Conservation (phyloP, 805 yeast genomes). For the Teunomyces aglyptinius region DNA sequence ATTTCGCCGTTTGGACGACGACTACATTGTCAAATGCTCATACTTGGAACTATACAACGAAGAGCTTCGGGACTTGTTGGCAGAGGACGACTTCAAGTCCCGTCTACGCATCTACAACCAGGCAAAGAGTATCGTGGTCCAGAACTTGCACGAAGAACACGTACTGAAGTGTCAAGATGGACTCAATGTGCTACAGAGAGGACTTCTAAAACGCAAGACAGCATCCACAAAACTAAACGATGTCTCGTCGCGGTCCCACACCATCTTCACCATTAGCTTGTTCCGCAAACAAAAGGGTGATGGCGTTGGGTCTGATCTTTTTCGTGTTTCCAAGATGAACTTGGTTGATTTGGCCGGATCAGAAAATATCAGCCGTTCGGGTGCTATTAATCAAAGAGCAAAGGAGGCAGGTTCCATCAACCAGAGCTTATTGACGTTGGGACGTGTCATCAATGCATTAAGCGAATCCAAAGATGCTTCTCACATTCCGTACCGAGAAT, state of each 20-base stretch:
- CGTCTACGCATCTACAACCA: conserved; percentile 33
- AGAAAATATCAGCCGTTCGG: conserved; percentile 83
- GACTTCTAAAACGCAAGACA: conserved; percentile 59
- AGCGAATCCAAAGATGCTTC: conserved; percentile 28
- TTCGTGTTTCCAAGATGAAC: conserved; percentile 63
- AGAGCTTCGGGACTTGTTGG: conserved; percentile 71
- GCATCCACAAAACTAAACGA: conserved; percentile 76
- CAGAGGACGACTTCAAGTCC: conserved; percentile 36
- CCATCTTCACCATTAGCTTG: conserved; percentile 65
- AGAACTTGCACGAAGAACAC: conserved; percentile 62
- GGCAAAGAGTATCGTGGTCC: conserved; percentile 44
- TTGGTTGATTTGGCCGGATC: conserved; percentile 95
- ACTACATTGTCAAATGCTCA: conserved; percentile 70
- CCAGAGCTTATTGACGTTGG: conserved; percentile 81
- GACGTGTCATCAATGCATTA: conserved; percentile 74
- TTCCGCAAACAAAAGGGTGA: conserved; percentile 42
- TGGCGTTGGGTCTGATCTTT: conserved; percentile 12
- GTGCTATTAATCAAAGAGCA: conserved; percentile 82
- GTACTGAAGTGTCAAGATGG: conserved; percentile 58
- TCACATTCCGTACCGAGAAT: conserved; percentile 85
- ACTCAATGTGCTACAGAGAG: conserved; percentile 50
- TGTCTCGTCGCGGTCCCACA: conserved; percentile 71
- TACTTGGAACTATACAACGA: conserved; percentile 87
- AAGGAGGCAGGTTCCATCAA: conserved; percentile 93
- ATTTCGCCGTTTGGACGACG: conserved; percentile 51